Evolutionary conservation across 306 rosid species (phyloP).

Genomic region (Sicyos edulis): DNA sequence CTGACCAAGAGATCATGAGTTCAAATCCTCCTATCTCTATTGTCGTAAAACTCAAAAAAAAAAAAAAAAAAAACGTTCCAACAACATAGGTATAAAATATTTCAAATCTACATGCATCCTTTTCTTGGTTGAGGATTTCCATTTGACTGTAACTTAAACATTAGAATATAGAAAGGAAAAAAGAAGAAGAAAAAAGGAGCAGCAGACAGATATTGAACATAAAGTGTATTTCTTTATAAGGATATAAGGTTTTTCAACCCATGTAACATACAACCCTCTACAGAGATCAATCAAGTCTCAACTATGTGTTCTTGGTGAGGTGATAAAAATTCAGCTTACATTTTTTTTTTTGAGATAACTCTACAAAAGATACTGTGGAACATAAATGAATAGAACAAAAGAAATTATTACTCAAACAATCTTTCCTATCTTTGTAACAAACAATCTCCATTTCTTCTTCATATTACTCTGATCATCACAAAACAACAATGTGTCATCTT

Average conservation of each 20-base stretch:
- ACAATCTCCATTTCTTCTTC: constrained; percentile 15
- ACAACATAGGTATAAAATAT: no score
- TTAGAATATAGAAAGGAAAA: background rate
- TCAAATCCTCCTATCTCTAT: no score
- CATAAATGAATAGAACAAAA: constrained; percentile 10
- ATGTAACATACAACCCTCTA: background rate
- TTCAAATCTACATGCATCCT: no score
- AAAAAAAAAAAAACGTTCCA: no score
- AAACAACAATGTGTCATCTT: background rate
- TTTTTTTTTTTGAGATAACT: background rate
- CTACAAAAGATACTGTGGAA: constrained; percentile 8
- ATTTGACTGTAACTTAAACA: background rate
- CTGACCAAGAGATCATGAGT: no score
- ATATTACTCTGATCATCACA: background rate
- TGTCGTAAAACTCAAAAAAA: no score
- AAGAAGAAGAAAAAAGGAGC: no score
- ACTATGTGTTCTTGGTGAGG: background rate
- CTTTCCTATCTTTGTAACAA: constrained; percentile 12
- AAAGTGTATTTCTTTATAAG: no score
- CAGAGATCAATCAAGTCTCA: background rate
- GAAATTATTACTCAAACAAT: background rate
- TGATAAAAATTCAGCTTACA: constrained; percentile 7
- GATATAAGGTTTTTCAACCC: no score
- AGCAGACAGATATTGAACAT: background rate
- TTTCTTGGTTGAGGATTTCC: background rate